phyloP scores from a whole-genome alignment of 176 grass and related monocot species.

The Chrysopogon serrulatus region DNA sequence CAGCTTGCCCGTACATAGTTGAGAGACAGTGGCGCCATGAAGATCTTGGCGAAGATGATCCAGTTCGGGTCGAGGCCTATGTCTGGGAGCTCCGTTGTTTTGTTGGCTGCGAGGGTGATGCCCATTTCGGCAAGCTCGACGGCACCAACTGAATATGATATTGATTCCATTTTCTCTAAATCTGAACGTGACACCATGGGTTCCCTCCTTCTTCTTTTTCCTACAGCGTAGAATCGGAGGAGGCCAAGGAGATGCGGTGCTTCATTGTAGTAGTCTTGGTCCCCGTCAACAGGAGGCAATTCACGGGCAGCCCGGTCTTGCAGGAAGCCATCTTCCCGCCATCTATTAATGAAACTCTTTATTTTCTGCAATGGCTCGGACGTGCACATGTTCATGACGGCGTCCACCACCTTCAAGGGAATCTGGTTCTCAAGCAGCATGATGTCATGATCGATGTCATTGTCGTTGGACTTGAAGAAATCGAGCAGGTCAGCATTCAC shows the following conservation, averaged over 20 bases:
- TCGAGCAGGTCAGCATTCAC: not conserved
- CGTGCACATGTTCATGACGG: not conserved
- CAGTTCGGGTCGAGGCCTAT: not conserved
- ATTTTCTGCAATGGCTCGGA: not conserved
- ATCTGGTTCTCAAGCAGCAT: not conserved
- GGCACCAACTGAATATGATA: no score
- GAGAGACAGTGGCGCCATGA: not conserved
- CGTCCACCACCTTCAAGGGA: not conserved
- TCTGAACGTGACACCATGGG: no score
- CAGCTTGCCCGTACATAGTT: not conserved
- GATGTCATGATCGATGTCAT: not conserved
- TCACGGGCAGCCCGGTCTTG: not conserved
- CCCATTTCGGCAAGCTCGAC: no score
- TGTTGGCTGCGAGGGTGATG: no score
- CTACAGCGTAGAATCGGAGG: no score
- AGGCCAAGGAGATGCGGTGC: no score
- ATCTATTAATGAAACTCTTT: not conserved
- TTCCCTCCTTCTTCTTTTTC: no score
- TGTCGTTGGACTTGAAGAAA: not conserved
- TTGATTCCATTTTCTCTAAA: no score
- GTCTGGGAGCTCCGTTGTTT: not conserved
- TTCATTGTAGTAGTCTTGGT: no score
- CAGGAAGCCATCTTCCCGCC: not conserved
- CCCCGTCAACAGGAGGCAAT: no score
- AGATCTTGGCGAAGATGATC: not conserved